These are phyloP conservation scores for Ophiosphaerella herpotricha DNA, from an alignment of 2,329 filamentous ascomycete genomes.

Conservation along the genomic window DNA sequence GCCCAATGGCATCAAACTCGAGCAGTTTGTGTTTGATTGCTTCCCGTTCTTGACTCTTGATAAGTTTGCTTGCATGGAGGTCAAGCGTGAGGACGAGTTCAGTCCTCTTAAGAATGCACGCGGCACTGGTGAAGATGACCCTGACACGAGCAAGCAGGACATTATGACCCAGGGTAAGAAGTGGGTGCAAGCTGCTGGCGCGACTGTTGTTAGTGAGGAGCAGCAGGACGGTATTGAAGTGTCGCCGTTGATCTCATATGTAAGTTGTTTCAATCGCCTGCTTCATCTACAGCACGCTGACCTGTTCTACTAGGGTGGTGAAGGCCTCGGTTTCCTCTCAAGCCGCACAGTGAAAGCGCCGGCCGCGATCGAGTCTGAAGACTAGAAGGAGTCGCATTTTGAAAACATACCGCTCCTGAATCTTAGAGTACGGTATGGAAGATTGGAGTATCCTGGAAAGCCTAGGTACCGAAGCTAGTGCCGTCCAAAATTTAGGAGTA, in stretches of 20 bases:
- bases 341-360: conserved; percentile 65
- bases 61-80: conserved; percentile 95
- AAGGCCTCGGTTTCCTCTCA: conserved; percentile 66
- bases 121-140: conserved; percentile 86
- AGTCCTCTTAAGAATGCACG: conserved; percentile 91
- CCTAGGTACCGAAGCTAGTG: not conserved
- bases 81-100: conserved; percentile 96
- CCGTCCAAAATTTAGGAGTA: not conserved
- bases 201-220: conserved; percentile 68
- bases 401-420: not conserved
- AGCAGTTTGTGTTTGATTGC: conserved; percentile 99
- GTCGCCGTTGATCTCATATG: conserved; percentile 92
- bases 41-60: conserved; percentile 85
- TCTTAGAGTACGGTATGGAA: not conserved
- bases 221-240: conserved; percentile 74
- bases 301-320: conserved; percentile 57
- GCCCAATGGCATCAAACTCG: conserved; percentile 97
- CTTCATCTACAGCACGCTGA: no score
- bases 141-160: conserved; percentile 87
- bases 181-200: conserved; percentile 82
- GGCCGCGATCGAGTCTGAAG: conserved; percentile 66
- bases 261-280: conserved; percentile 58
- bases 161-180: conserved; percentile 88
- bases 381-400: conserved; percentile 31
- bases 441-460: no score